Percentiles rank a stretch among this genome's conserved stretches.
Conservation (phyloP, 2,329 filamentous ascomycete species). For the Leptographium radiaticola region DNA sequence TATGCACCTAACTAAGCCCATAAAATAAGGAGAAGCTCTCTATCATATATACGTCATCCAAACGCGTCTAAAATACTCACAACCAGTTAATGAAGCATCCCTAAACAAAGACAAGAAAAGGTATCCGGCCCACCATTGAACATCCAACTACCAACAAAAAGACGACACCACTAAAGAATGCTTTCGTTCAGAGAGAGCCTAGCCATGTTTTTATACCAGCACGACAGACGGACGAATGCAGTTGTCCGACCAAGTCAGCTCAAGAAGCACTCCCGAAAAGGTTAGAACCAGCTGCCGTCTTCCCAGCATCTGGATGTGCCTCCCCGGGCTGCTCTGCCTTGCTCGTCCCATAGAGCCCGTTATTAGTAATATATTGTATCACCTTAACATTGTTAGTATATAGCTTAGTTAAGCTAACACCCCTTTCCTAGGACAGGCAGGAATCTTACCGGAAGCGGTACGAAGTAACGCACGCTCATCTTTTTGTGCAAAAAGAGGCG, state of each 20-base stretch:
- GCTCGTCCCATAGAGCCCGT: constrained; percentile 8
- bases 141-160: background rate
- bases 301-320: constrained; percentile 1
- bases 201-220: background rate
- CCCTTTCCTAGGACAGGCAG: background rate
- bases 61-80: too few species aligned
- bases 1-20: too few species aligned
- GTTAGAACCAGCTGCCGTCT: background rate
- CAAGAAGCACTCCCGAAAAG: background rate
- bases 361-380: constrained; percentile 9
- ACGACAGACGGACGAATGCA: background rate
- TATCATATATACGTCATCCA: too few species aligned
- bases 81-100: background rate
- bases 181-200: background rate
- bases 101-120: background rate
- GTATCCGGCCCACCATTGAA: background rate
- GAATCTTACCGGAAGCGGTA: constrained; percentile 10
- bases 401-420: background rate
- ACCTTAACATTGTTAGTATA: background rate
- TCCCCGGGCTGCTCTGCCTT: constrained; percentile 5
- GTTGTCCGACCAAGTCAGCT: background rate
- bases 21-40: too few species aligned
- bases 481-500: constrained; percentile 65
- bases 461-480: constrained; percentile 66
- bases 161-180: background rate